Base-by-base conservation (phyloP, 176 grass and related monocot genomes). In the Bothriochloa decipiens region DNA sequence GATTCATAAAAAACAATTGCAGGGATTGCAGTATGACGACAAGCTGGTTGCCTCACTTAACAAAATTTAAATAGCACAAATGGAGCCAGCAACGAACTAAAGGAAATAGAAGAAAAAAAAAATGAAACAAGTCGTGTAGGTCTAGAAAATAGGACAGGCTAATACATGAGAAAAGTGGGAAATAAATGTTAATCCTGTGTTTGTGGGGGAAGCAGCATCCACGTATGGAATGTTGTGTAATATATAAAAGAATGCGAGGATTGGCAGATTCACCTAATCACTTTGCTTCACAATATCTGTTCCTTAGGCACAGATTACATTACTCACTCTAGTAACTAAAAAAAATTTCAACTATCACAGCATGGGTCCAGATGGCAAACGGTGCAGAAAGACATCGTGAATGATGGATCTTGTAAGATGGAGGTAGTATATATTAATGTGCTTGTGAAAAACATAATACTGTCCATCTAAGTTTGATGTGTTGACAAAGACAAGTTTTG, bases 301-400 rank as follows among this genome's bases (percentile, higher is more conserved):
- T 25, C 11, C 32, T 57, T 86, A 57, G 18, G 52, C 25, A 74
- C 8, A 14, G 45, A 65, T 39, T 80, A 35, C 33, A 52, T 65
- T 32, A 35, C 5, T 27, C 13, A 35, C 5, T 27, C 13, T 27
- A 88, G 22, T 84, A 71, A 67, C 37, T 80, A 25, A 84, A 79
- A 84, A 79, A 1, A 1, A 12, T 6, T 65, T 79, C 9, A 73
- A 57, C 60, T 37, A 58, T 40, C 7, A 71, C 60, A 77, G 45
- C n/a, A 65, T 40, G 52, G 41, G 52, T 39, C 66, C n/a, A 74
- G 7, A 83, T 41, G 58, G 68, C 35, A 50, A 86, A 69, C 79
- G 11, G 74, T 76, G 32, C 29, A 58, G 5, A 39, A 8, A 61
- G 4, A 60, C 25, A 36, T 57, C 20, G 4, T 60, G 67, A 42